Evolutionary conservation across 176 grass and related monocot species (phyloP).

Genomic region (Oropetium thomaeum): DNA sequence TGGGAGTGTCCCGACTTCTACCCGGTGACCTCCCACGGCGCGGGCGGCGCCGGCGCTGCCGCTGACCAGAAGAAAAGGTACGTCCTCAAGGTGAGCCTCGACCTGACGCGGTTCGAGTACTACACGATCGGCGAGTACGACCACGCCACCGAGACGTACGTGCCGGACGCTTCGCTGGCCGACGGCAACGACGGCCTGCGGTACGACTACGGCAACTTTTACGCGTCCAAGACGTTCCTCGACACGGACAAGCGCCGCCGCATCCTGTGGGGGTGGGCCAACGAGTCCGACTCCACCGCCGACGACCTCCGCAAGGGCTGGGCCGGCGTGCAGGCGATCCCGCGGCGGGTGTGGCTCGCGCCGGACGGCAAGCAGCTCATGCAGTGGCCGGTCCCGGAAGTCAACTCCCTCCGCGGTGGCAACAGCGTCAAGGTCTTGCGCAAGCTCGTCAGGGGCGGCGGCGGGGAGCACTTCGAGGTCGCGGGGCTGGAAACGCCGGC

Average conservation of each 20-base stretch:
- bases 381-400: constrained; percentile 71
- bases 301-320: constrained; percentile 54
- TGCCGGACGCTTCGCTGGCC: constrained; percentile 32
- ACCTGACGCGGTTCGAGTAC: constrained; percentile 49
- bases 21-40: constrained; percentile 33
- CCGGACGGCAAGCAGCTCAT: constrained; percentile 53
- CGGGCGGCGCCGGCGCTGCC: background rate
- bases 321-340: constrained; percentile 68
- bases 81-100: constrained; percentile 75
- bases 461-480: constrained; percentile 34
- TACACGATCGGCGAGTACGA: constrained; percentile 71
- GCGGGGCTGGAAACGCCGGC: constrained; percentile 31
- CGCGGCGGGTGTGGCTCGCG: constrained; percentile 61
- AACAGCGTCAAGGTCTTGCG: constrained; percentile 24
- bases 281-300: constrained; percentile 55
- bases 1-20: constrained; percentile 93
- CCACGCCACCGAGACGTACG: constrained; percentile 45
- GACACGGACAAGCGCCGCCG: constrained; percentile 52
- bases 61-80: too few species aligned
- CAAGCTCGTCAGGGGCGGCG: background rate
- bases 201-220: constrained; percentile 86
- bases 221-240: constrained; percentile 85
- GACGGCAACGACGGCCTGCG: constrained; percentile 52
- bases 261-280: constrained; percentile 67
- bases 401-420: constrained; percentile 48